phyloP scores from a whole-genome alignment of 495 filamentous ascomycete genomes.

The Talaromyces proteolyticus region DNA sequence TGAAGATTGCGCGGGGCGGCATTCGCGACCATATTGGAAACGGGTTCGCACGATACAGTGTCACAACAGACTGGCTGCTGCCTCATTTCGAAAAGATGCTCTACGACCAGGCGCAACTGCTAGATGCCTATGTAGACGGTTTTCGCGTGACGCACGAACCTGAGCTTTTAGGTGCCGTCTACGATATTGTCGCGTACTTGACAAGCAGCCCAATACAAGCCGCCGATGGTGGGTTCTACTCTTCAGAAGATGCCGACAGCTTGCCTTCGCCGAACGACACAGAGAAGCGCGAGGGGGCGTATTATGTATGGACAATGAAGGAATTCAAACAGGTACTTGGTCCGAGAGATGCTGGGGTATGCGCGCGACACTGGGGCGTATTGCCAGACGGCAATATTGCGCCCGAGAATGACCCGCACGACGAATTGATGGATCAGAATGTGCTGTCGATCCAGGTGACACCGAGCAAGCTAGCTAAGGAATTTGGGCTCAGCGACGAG shows the following conservation, averaged over 20 bases:
- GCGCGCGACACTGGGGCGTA: constrained; percentile 82
- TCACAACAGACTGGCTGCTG: constrained; percentile 84
- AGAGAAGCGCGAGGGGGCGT: constrained; percentile 90
- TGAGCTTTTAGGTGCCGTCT: constrained; percentile 73
- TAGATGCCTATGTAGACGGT: constrained; percentile 83
- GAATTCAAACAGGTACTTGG: constrained; percentile 79
- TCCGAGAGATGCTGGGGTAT: constrained; percentile 62
- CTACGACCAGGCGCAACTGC: constrained; percentile 85
- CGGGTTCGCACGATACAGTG: constrained; percentile 86
- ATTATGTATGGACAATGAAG: constrained; percentile 89
- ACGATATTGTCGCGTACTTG: constrained; percentile 81
- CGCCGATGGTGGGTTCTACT: constrained; percentile 71
- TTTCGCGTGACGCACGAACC: constrained; percentile 66
- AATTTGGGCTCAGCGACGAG: constrained; percentile 68
- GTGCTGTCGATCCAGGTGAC: constrained; percentile 54
- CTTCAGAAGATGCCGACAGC: constrained; percentile 92
- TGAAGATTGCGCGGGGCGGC: constrained; percentile 77
- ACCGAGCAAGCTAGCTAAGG: constrained; percentile 62
- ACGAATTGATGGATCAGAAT: constrained; percentile 83
- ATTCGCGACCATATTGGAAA: constrained; percentile 90
- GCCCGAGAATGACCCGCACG: constrained; percentile 78
- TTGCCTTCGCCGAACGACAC: constrained; percentile 64
- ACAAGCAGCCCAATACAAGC: constrained; percentile 58
- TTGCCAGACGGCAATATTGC: constrained; percentile 83
- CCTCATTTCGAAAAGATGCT: constrained; percentile 99